Evolutionary conservation across 1,139 yeast genomes (phyloP), one percentile per base, ranked within the genome.

Genomic region (Groenewaldozyma sp.): DNA sequence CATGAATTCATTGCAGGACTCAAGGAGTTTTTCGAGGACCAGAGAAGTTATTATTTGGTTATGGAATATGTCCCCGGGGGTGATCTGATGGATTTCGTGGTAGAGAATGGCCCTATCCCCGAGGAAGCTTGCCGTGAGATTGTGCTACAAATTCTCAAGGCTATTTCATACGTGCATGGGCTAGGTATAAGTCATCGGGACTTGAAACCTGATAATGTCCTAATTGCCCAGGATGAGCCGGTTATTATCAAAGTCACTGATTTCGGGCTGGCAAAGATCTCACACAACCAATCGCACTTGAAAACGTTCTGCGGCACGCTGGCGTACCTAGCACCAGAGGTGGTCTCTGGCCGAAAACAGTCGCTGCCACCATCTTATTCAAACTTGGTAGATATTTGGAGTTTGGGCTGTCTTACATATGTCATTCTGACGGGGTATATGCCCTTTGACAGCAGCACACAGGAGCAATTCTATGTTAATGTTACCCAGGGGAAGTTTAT

Each of bases 21-120:
- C 42, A 78, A 82, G 53, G 91, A 87, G 6, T 84, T 82, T 52
- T 87, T 78, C 56, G 95, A 87, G 56, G 96, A 88, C 56, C 64
- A 68, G 10, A 82, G 80, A 44, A 76, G 74, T 52, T 84, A 84
- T 59, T 91, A 84, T 57, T 68, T 91, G 47, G 88, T 91, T 3
- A 88, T 91, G 96, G 98, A 91, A 56, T 81, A 80, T 51, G 93
- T 91, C 16, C 80, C 94, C 1, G 96, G 96, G 7, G 98, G 98
- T n/a, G 98, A 91, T 59, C 65, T 91, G 44, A 91, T 91, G 98
- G 97, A 66, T 62, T 87, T 84, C 63, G 94, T 88, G 2, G 91
- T 94, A 0, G 84, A 88, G 2, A 82, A 83, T 59, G 96, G 96
- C 1, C 76, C 93, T 3, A 82, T 88, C 28, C 87, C 93, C 16